Evolutionary conservation across 805 yeast species (phyloP).

Genomic region (Metschnikowia hibisci): DNA sequence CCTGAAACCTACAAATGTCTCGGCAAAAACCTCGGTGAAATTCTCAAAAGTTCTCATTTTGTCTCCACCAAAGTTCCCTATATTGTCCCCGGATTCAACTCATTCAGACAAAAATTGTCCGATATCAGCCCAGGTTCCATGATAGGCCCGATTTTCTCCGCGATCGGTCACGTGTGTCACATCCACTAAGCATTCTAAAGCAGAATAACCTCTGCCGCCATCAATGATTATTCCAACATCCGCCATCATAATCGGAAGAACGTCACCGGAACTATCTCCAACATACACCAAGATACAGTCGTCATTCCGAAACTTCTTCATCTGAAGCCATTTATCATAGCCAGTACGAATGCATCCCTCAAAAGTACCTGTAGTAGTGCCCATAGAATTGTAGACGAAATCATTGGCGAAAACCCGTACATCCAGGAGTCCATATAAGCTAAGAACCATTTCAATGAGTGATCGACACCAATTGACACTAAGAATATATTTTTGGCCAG

Average conservation of each 20-base stretch:
- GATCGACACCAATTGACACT: constrained; percentile 62
- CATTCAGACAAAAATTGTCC: no score
- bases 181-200: constrained; percentile 1
- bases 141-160: neutral
- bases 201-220: constrained; percentile 20
- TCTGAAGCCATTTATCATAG: constrained; percentile 41
- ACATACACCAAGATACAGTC: constrained; percentile 38
- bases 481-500: constrained; percentile 41
- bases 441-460: constrained; percentile 38
- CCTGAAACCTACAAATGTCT: no score
- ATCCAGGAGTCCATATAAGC: constrained; percentile 18
- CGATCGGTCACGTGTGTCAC: neutral
- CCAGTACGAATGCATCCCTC: constrained; percentile 45
- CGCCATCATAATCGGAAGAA: constrained; percentile 39
- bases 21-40: no score
- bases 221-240: constrained; percentile 46
- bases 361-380: constrained; percentile 31
- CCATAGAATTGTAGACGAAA: constrained; percentile 33
- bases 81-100: no score
- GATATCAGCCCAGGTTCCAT: constrained; percentile 9
- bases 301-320: constrained; percentile 12
- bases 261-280: constrained; percentile 65
- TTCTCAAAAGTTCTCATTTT: no score
- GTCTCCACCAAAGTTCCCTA: no score
- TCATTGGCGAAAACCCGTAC: constrained; percentile 48